Conservation (phyloP, 2,329 filamentous ascomycete species). For the Pestalotiopsis sp. region DNA sequence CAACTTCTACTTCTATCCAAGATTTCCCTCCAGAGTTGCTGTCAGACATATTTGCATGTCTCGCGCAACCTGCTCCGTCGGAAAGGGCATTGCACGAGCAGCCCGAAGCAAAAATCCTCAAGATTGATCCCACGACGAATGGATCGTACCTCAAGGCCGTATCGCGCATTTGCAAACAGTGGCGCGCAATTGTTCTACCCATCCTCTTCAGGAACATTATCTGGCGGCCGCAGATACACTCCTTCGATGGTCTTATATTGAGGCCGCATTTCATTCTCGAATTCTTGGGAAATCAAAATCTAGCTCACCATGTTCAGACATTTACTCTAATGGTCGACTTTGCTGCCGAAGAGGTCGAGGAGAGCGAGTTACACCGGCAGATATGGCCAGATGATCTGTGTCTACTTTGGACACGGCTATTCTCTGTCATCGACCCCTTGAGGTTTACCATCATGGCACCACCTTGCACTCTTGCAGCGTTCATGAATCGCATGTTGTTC, state of each 20-base stretch:
- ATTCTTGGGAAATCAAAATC: conserved; percentile 39
- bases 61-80: conserved; percentile 54
- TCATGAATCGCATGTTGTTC: conserved; percentile 61
- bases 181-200: conserved; percentile 55
- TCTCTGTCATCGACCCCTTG: conserved; percentile 55
- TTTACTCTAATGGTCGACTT: conserved; percentile 45
- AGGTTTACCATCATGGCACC: conserved; percentile 63
- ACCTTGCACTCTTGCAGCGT: conserved; percentile 62
- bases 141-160: conserved; percentile 54
- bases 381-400: conserved; percentile 34
- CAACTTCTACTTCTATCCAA: neutral
- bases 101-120: conserved; percentile 46
- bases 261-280: conserved; percentile 40
- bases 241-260: conserved; percentile 27
- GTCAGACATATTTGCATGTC: conserved; percentile 56
- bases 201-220: conserved; percentile 60
- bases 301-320: conserved; percentile 43
- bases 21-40: conserved; percentile 65
- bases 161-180: conserved; percentile 55
- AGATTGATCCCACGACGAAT: conserved; percentile 29
- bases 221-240: conserved; percentile 38
- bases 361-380: conserved; percentile 32
- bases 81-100: conserved; percentile 49
- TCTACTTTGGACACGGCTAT: conserved; percentile 60
- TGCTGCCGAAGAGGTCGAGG: conserved; percentile 31